These are phyloP conservation scores for Plasmodium knowlesi DNA, from an alignment of 169 alveolate genomes.

Conservation along the genomic window DNA sequence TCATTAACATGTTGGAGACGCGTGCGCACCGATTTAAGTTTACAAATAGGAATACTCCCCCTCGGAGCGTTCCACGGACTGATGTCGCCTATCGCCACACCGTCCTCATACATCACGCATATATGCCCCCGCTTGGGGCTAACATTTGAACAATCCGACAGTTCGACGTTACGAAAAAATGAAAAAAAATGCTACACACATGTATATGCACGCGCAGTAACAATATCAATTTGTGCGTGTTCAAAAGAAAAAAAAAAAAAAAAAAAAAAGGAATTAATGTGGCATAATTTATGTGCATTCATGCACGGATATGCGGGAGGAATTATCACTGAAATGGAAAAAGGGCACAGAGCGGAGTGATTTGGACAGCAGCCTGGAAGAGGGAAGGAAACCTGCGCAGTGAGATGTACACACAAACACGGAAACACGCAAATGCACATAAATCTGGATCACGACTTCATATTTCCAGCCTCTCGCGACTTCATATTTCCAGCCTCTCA, in stretches of 20 bases:
- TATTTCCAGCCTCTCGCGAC: neutral
- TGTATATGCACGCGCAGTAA: neutral
- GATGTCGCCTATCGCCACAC: neutral
- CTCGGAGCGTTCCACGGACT: neutral
- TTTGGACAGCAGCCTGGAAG: neutral
- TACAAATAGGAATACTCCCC: neutral
- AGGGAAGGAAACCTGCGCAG: neutral
- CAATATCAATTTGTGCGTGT: neutral
- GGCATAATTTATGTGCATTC: neutral
- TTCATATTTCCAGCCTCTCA: neutral
- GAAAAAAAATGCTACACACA: neutral
- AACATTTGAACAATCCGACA: neutral
- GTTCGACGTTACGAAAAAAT: neutral
- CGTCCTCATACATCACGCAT: neutral
- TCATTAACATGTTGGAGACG: neutral
- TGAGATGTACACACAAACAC: neutral
- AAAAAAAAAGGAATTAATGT: neutral
- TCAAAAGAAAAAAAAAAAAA: neutral
- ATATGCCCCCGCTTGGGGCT: neutral
- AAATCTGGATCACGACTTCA: neutral
- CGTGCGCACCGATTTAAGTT: neutral
- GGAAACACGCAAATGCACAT: neutral
- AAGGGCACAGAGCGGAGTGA: neutral
- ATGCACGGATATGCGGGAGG: neutral
- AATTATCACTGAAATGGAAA: neutral